A percentile compares a stretch with the other conserved stretches of the same genome.
Evolutionary conservation across 2,329 filamentous ascomycete genomes (phyloP).

Genomic region (Exophiala bonariae): DNA sequence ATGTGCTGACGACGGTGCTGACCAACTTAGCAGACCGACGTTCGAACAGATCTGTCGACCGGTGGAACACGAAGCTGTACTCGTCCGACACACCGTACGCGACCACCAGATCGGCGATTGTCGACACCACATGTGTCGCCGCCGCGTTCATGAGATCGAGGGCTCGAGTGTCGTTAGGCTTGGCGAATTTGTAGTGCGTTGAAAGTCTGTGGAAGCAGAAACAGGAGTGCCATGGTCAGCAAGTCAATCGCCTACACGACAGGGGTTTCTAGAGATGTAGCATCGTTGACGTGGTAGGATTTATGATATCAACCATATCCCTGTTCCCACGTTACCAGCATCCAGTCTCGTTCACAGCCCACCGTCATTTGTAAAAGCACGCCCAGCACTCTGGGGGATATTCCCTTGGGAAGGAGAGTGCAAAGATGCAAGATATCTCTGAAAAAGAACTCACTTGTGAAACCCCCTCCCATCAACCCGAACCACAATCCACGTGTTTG

Average conservation of each 20-base stretch:
- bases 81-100: conserved; percentile 96
- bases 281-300: too few species aligned
- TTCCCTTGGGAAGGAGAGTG: too few species aligned
- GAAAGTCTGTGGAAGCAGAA: conserved; percentile 62
- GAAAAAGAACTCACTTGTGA: conserved; percentile 75
- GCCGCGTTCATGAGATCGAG: conserved; percentile 93
- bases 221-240: too few species aligned
- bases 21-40: conserved; percentile 84
- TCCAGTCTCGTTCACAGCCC: neutral
- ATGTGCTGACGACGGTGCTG: conserved; percentile 87
- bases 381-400: too few species aligned
- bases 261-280: too few species aligned
- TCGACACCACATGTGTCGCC: conserved; percentile 78
- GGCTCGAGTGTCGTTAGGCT: conserved; percentile 87
- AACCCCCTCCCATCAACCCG: conserved; percentile 93
- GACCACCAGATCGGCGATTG: conserved; percentile 80
- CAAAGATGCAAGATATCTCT: too few species aligned
- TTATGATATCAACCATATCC: too few species aligned
- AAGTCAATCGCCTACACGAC: too few species aligned
- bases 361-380: too few species aligned
- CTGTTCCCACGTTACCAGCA: too few species aligned
- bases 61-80: conserved; percentile 90
- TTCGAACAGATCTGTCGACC: conserved; percentile 79
- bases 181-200: conserved; percentile 78
- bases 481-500: conserved; percentile 94